phyloP scores from a whole-genome alignment of 306 rosid genomes.

The Morella rubra region DNA sequence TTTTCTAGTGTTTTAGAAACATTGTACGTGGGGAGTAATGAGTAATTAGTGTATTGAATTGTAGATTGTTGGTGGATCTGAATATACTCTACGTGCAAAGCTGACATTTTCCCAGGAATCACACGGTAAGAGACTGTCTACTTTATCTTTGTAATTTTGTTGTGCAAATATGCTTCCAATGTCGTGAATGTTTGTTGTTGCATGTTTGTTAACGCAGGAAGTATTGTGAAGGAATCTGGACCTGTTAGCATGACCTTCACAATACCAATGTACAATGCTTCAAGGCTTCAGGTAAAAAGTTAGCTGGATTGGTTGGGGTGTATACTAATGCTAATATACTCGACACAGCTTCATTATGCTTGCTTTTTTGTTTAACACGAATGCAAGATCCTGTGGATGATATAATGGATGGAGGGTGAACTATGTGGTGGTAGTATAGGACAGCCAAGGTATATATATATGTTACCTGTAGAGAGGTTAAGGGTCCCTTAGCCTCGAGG shows the following conservation, averaged over 20 bases:
- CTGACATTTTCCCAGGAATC: slow-evolving; percentile 81
- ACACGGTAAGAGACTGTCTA: slow-evolving; percentile 50
- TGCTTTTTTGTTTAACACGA: neutral
- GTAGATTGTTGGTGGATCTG: slow-evolving; percentile 94
- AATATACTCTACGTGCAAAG: slow-evolving; percentile 81
- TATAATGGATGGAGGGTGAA: neutral
- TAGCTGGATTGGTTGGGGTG: neutral
- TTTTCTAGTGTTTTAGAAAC: slow-evolving; percentile 16
- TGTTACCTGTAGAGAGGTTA: neutral
- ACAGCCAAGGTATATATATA: neutral
- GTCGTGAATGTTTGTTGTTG: neutral
- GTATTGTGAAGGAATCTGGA: slow-evolving; percentile 89
- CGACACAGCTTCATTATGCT: neutral
- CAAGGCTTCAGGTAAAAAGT: slow-evolving; percentile 72
- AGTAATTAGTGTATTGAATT: slow-evolving; percentile 27
- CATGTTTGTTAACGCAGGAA: slow-evolving; percentile 51
- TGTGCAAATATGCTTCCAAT: slow-evolving; percentile 3
- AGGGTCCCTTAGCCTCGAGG: slow-evolving; percentile 4
- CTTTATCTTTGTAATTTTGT: slow-evolving; percentile 11
- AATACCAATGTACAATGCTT: slow-evolving; percentile 87
- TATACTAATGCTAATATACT: neutral
- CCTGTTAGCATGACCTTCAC: slow-evolving; percentile 95
- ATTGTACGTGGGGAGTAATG: slow-evolving; percentile 15
- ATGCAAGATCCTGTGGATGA: slow-evolving; percentile 13
- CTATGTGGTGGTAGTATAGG: neutral